These are phyloP conservation scores for Neonectria magnoliae DNA, from an alignment of 2,329 filamentous ascomycete genomes.

Conservation along the genomic window DNA sequence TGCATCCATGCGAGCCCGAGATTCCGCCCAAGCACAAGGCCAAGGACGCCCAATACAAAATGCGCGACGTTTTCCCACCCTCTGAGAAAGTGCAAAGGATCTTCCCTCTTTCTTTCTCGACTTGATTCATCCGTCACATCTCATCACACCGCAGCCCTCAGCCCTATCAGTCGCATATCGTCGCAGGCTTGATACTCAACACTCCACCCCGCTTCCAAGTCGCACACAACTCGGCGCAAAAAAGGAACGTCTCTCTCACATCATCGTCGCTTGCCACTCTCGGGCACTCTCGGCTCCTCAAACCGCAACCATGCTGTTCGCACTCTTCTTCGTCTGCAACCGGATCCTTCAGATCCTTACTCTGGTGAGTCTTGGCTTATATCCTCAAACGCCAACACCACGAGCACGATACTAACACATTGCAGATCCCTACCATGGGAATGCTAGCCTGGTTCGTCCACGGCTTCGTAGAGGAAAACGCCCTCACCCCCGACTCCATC, in stretches of 20 bases:
- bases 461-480: conserved; percentile 65
- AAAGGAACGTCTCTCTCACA: background rate
- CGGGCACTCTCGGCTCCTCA: background rate
- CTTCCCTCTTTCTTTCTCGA: background rate
- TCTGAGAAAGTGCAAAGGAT: conserved; percentile 13
- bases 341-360: conserved; percentile 71
- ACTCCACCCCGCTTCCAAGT: background rate
- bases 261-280: conserved; percentile 16
- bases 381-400: background rate
- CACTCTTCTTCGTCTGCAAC: conserved; percentile 70
- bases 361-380: conserved; percentile 58
- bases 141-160: background rate
- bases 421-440: conserved; percentile 68
- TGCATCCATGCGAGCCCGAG: background rate
- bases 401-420: background rate
- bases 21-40: background rate
- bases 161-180: background rate
- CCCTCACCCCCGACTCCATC: conserved; percentile 69
- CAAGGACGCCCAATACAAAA: conserved; percentile 20
- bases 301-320: conserved; percentile 66
- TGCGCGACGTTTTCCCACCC: conserved; percentile 13
- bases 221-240: background rate
- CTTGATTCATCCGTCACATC: background rate
- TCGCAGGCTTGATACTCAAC: background rate
- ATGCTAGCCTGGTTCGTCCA: conserved; percentile 75